Evolutionary conservation across 495 filamentous ascomycete species (phyloP), one percentile per base, ranked within the genome.

Genomic region (Pseudevernia furfuracea): DNA sequence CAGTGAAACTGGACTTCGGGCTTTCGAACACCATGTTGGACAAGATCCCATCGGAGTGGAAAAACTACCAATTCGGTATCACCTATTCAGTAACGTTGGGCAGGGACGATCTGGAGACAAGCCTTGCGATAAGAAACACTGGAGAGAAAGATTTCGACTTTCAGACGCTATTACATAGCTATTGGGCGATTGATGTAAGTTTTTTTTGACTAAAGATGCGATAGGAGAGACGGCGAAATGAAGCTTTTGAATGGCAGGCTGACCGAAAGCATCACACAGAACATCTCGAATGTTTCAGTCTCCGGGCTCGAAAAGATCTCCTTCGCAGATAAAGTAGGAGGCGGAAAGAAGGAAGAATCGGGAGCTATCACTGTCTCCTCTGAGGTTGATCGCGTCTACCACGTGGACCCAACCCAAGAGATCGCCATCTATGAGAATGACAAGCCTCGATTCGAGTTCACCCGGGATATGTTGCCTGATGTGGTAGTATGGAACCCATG

Each of bases 401-500:
- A 79, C 10, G 72, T 71, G 43, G 76, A 74, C 67, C 82, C 80
- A 19, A 71, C 80, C 58, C 53, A 66, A n/a, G 63, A 75, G 32
- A 74, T 81, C 36, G 74, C 80, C 2, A 84, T 96, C 6, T 67
- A 78, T 2, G 80, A 87, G 60, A 82, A 80, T 59, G 86, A 85
- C 48, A 78, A 81, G 70, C 75, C 86, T 58, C 75, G 82, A 37
- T 96, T 87, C 76, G 84, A 82, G 28, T 78, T 97, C 38, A 82
- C 84, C 23, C 82, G 95, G 48, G 89, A 96, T 74, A 91, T 87
- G 69, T 77, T 99, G 62, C 77, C 77, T 61, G 90, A 97, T 60
- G 87, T 92, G 39, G 92, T 96, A 3, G 90, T 99, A 4, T 99
- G 95, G 95, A 99, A 99, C 74, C 95, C 95, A 6, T 97, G 94